Evolutionary conservation across 2,329 filamentous ascomycete species (phyloP).

Genomic region (Aspergillus brasiliensis): DNA sequence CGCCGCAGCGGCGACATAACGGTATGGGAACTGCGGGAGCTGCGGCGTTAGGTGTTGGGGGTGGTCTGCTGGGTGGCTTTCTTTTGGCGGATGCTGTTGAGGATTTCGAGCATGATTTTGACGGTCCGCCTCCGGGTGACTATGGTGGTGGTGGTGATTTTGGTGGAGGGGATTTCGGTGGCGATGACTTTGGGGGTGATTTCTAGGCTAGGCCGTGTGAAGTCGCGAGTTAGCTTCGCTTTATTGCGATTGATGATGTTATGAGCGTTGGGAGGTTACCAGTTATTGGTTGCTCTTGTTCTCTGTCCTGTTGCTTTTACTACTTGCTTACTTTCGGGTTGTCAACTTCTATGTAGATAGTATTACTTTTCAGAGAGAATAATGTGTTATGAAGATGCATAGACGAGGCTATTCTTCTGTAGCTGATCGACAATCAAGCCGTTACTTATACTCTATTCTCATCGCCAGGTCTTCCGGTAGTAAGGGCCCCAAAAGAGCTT

Average conservation of each 20-base stretch:
- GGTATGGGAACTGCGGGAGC: slow-evolving; percentile 72
- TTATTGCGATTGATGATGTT: not conserved
- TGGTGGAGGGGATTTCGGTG: slow-evolving; percentile 16
- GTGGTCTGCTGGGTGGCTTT: slow-evolving; percentile 76
- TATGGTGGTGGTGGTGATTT: slow-evolving; percentile 33
- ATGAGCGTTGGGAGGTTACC: not conserved
- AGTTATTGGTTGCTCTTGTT: not conserved
- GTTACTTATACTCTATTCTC: too few relatives aligned
- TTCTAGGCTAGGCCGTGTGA: not conserved
- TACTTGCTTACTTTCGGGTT: not conserved
- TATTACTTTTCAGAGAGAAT: not conserved
- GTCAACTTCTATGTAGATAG: not conserved
- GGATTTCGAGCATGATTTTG: slow-evolving; percentile 32
- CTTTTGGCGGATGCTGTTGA: slow-evolving; percentile 69
- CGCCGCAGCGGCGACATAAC: slow-evolving; percentile 45
- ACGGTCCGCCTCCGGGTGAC: slow-evolving; percentile 43
- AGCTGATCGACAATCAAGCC: too few relatives aligned
- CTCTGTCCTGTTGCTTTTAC: not conserved
- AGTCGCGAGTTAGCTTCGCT: too few relatives aligned
- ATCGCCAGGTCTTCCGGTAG: too few relatives aligned
- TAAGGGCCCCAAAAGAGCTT: too few relatives aligned
- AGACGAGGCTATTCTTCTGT: not conserved
- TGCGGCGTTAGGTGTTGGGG: slow-evolving; percentile 76
- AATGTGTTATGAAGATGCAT: not conserved
- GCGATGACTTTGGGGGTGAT: slow-evolving; percentile 10